phyloP scores from a whole-genome alignment of 1,284 basidiomycete species.

The Boletus smithii region DNA sequence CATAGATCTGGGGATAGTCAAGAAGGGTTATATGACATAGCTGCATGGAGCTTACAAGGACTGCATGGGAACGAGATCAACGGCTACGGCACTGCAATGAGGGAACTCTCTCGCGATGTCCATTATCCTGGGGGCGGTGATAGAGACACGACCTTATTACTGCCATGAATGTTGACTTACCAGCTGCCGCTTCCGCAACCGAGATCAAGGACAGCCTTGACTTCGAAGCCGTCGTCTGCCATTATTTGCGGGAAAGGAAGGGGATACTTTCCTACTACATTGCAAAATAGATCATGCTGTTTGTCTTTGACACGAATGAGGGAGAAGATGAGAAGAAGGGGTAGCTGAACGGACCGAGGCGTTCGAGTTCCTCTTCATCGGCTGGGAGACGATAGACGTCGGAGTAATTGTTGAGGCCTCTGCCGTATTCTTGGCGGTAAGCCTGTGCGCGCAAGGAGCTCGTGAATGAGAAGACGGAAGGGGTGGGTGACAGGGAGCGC shows the following conservation, averaged over 20 bases:
- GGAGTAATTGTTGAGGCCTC: conserved; percentile 71
- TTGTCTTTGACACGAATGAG: conserved; percentile 44
- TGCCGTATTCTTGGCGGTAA: conserved; percentile 63
- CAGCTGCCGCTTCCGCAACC: conserved; percentile 77
- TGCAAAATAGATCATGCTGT: conserved; percentile 63
- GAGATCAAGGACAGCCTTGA: conserved; percentile 66
- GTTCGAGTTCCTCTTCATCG: conserved; percentile 68
- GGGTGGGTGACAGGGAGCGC: conserved; percentile 61
- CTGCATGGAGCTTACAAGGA: conserved; percentile 44
- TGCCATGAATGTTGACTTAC: conserved; percentile 38
- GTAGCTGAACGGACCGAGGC: conserved; percentile 50
- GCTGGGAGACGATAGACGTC: conserved; percentile 73
- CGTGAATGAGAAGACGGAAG: conserved; percentile 67
- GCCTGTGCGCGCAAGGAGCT: conserved; percentile 56
- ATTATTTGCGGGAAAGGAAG: conserved; percentile 54
- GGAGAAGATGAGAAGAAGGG: not conserved
- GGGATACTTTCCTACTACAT: conserved; percentile 63
- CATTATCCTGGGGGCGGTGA: conserved; percentile 54
- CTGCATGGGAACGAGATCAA: conserved; percentile 77
- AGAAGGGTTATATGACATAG: conserved; percentile 14
- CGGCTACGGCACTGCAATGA: conserved; percentile 61
- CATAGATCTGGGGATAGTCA: conserved; percentile 45
- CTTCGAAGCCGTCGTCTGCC: conserved; percentile 53
- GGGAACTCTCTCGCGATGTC: conserved; percentile 72
- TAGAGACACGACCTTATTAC: conserved; percentile 9